These are phyloP conservation scores for Acanthamoeba royreba DNA, from an alignment of 208 protist species.

Conservation along the genomic window DNA sequence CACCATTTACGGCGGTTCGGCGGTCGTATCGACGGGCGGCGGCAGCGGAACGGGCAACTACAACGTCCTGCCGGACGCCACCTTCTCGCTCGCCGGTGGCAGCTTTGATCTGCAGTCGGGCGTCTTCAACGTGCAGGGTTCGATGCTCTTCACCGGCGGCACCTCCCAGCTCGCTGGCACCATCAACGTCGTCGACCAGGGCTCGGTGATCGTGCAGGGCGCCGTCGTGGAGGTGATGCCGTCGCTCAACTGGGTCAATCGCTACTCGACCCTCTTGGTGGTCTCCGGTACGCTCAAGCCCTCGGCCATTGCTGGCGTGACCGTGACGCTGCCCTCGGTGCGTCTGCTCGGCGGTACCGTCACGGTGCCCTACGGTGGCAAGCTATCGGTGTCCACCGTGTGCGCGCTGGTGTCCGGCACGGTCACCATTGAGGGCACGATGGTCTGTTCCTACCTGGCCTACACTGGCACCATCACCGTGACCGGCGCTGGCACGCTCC, in stretches of 20 bases:
- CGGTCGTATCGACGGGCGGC: background rate
- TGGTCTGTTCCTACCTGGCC: slow-evolving; percentile 19
- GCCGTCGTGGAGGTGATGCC: background rate
- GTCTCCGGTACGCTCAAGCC: background rate
- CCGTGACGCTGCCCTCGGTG: background rate
- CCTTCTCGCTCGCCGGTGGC: background rate
- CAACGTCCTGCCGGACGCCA: background rate
- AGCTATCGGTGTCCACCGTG: background rate
- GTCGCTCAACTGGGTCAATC: background rate
- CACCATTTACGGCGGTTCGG: background rate
- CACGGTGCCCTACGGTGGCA: background rate
- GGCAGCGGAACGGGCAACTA: background rate
- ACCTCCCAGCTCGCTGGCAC: background rate
- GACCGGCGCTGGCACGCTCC: background rate
- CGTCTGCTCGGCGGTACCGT: background rate
- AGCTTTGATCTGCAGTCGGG: background rate
- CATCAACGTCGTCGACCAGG: background rate
- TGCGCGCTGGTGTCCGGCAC: background rate
- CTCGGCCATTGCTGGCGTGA: background rate
- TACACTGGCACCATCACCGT: background rate
- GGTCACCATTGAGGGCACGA: slow-evolving; percentile 29
- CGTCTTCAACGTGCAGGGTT: slow-evolving; percentile 22
- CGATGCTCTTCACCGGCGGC: slow-evolving; percentile 25
- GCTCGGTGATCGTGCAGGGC: background rate
- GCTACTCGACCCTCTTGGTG: background rate